Percentiles rank a stretch among this genome's conserved stretches.
These are phyloP conservation scores for Postia placenta DNA, from an alignment of 768 basidiomycete species.

Conservation along the genomic window DNA sequence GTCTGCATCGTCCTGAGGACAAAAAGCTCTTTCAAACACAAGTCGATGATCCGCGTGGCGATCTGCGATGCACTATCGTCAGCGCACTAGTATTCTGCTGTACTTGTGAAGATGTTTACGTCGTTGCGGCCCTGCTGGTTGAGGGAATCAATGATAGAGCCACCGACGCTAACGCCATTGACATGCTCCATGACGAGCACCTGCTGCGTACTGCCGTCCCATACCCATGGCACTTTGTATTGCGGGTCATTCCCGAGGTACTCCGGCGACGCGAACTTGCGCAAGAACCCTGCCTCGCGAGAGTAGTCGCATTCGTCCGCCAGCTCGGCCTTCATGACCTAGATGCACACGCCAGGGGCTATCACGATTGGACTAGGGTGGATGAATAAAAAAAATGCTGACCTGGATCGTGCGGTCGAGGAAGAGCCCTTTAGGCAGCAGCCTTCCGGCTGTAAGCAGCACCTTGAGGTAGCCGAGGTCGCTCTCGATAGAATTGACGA, in stretches of 20 bases:
- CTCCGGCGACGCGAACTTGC: conserved; percentile 46
- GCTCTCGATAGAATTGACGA: conserved; percentile 77
- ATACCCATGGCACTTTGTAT: conserved; percentile 85
- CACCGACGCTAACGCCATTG: conserved; percentile 75
- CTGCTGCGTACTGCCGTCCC: conserved; percentile 71
- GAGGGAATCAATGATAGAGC: conserved; percentile 45
- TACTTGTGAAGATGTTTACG: conserved; percentile 33
- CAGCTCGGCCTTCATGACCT: conserved; percentile 88
- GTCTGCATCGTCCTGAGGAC: conserved; percentile 94
- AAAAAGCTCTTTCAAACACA: conserved; percentile 89
- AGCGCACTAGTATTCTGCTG: background rate
- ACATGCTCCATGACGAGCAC: conserved; percentile 91
- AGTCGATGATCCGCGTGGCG: conserved; percentile 69
- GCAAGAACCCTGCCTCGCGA: conserved; percentile 72
- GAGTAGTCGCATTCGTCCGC: conserved; percentile 89
- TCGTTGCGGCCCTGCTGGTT: conserved; percentile 64
- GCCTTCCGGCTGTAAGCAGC: conserved; percentile 69
- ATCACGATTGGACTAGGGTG: too few species aligned
- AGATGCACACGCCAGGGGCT: too few species aligned
- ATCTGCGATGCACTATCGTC: conserved; percentile 48
- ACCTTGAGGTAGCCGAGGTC: conserved; percentile 84
- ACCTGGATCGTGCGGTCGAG: conserved; percentile 82
- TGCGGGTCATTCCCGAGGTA: conserved; percentile 51
- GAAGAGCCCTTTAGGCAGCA: conserved; percentile 87
- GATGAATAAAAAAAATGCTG: conserved; percentile 5